These are phyloP conservation scores for Rhynchospora tenuis DNA, from an alignment of 176 grass and related monocot species.

Conservation along the genomic window DNA sequence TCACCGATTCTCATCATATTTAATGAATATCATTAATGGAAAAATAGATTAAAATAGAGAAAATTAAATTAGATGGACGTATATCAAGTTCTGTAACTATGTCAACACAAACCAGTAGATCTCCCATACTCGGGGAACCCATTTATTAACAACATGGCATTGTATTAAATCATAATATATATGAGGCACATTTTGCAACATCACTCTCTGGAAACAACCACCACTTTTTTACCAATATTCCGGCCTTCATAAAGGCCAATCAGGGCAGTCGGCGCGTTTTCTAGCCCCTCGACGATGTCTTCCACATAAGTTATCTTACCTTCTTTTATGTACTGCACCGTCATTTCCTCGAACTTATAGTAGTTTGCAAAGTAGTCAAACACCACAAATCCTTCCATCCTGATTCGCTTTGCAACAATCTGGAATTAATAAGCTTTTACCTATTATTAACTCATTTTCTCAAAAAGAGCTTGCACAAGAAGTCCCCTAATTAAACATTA, in stretches of 20 bases:
- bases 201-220: constrained; percentile 34
- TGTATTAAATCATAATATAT: neutral
- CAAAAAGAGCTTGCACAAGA: no score
- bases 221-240: constrained; percentile 73
- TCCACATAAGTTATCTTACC: constrained; percentile 49
- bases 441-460: no score
- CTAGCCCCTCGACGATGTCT: constrained; percentile 48
- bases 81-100: no score
- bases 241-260: constrained; percentile 45
- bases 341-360: constrained; percentile 36
- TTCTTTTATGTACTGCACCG: constrained; percentile 30
- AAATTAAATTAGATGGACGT: no score
- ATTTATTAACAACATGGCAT: neutral
- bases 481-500: neutral
- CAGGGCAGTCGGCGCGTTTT: constrained; percentile 41
- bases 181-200: neutral
- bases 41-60: no score
- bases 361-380: constrained; percentile 44
- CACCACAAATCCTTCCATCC: constrained; percentile 48
- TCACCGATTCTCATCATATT: no score
- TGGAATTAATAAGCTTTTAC: neutral
- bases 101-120: no score
- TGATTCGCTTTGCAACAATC: constrained; percentile 32
- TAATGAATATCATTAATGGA: no score
- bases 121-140: no score